These are phyloP conservation scores for Aspergillus carbonarius DNA, from an alignment of 2,329 filamentous ascomycete genomes.

Conservation along the genomic window DNA sequence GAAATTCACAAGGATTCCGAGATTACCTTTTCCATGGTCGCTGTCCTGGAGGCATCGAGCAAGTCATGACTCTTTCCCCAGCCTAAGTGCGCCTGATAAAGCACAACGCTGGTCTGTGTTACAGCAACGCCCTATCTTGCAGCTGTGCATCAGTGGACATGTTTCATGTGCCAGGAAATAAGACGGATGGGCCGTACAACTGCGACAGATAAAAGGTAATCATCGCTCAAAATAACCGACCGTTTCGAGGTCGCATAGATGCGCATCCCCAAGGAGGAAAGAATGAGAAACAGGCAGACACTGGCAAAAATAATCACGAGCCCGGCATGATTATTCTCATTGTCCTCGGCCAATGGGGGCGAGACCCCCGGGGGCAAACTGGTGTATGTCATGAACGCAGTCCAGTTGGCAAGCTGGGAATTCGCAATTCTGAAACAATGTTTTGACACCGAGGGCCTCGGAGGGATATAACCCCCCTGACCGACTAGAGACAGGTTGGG, in stretches of 20 bases:
- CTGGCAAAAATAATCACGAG: conserved; percentile 42
- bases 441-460: not conserved
- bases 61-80: conserved; percentile 35
- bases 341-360: conserved; percentile 38
- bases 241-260: conserved; percentile 38
- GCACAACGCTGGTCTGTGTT: conserved; percentile 39
- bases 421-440: not conserved
- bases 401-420: not conserved
- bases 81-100: conserved; percentile 39
- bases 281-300: conserved; percentile 38
- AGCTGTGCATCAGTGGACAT: not conserved
- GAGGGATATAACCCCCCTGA: not conserved
- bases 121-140: conserved; percentile 32
- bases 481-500: not conserved
- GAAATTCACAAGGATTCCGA: too few relatives aligned
- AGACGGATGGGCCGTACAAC: not conserved
- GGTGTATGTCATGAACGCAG: not conserved
- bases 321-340: conserved; percentile 40
- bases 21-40: conserved; percentile 37
- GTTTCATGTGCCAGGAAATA: not conserved
- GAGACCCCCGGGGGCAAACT: conserved; percentile 21
- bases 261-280: conserved; percentile 42
- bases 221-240: conserved; percentile 33
- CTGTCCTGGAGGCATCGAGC: conserved; percentile 19
- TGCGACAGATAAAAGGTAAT: conserved; percentile 31